Evolutionary conservation across 306 rosid species (phyloP).

Genomic region (Calophaca sinica): DNA sequence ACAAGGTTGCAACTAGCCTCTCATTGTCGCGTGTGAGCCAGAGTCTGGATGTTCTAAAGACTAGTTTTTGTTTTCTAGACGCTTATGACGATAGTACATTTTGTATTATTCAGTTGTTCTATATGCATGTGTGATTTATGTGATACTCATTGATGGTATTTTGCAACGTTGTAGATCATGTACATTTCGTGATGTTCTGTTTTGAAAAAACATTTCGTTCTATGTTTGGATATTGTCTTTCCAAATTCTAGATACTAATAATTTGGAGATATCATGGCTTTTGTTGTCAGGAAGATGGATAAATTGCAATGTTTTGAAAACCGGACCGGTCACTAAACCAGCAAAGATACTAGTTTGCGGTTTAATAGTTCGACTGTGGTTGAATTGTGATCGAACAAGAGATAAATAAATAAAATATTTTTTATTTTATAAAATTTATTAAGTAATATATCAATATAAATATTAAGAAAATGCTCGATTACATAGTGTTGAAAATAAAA

Average conservation of each 20-base stretch:
- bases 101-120: slow-evolving; percentile 43
- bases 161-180: slow-evolving; percentile 33
- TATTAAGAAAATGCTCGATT: too few species aligned
- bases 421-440: too few species aligned
- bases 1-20: not conserved
- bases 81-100: slow-evolving; percentile 16
- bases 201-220: not conserved
- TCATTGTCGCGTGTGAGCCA: not conserved
- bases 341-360: too few species aligned
- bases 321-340: too few species aligned
- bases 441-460: too few species aligned
- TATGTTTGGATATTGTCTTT: slow-evolving; percentile 19
- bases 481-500: too few species aligned
- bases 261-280: not conserved
- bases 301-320: too few species aligned
- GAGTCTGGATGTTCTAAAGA: slow-evolving; percentile 1
- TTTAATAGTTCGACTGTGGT: too few species aligned
- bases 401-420: too few species aligned
- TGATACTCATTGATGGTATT: not conserved
- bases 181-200: slow-evolving; percentile 22
- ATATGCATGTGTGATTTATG: slow-evolving; percentile 21
- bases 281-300: too few species aligned
- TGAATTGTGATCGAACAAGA: too few species aligned
- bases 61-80: too few species aligned
- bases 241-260: slow-evolving; percentile 36